These are phyloP conservation scores for Thalassiosira allenii DNA, from an alignment of 352 stramenopile species.

Conservation along the genomic window DNA sequence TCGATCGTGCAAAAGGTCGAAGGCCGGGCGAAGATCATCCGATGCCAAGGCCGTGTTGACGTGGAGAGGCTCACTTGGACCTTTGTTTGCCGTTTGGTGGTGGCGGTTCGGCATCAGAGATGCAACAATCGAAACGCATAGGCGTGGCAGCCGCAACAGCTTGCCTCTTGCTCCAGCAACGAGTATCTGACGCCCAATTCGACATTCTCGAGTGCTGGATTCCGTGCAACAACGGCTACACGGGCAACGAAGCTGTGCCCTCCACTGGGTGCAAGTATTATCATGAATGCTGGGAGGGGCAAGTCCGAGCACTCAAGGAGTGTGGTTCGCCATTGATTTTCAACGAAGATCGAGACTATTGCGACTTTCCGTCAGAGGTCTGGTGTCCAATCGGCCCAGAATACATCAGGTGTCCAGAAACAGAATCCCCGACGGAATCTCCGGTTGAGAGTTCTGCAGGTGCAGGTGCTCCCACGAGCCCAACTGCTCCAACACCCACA, in stretches of 20 bases:
- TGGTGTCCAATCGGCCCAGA: neutral
- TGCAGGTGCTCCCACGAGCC: too few relatives aligned
- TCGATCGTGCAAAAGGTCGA: too few relatives aligned
- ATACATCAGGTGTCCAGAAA: too few relatives aligned
- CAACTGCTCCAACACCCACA: too few relatives aligned
- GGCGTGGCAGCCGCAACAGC: too few relatives aligned
- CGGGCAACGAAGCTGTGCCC: slow-evolving; percentile 13
- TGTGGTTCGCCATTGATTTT: neutral
- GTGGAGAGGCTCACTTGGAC: too few relatives aligned
- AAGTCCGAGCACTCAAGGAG: neutral
- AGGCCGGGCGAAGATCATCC: too few relatives aligned
- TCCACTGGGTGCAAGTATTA: neutral
- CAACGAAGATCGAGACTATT: neutral
- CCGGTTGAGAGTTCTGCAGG: neutral
- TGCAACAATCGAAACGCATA: too few relatives aligned
- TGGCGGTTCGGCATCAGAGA: too few relatives aligned
- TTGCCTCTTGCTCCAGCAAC: too few relatives aligned
- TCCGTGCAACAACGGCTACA: slow-evolving; percentile 9
- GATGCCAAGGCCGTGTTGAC: too few relatives aligned
- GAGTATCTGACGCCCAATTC: neutral
- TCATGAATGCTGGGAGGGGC: neutral
- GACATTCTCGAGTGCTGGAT: slow-evolving; percentile 4
- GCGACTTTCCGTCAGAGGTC: neutral
- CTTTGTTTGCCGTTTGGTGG: too few relatives aligned
- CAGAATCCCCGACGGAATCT: neutral